These are phyloP conservation scores for Cladophialophora exuberans DNA, from an alignment of 2,329 filamentous ascomycete species.

Conservation along the genomic window DNA sequence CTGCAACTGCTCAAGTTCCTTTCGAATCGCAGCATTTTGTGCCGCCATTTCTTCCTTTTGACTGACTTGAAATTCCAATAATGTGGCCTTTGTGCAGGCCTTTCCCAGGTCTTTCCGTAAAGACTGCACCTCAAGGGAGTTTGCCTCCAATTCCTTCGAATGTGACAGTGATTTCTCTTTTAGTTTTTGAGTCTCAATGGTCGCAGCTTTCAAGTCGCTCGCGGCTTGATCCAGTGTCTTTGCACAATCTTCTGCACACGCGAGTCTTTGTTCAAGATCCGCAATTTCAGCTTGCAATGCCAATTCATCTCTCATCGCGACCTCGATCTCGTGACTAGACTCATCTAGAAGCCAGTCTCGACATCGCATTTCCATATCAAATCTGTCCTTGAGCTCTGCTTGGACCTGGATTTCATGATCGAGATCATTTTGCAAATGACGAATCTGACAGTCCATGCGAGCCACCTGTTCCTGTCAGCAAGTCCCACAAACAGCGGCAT, in stretches of 20 bases:
- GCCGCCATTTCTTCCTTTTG: too few species aligned
- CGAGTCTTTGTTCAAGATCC: slow-evolving; percentile 4
- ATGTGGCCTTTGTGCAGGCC: too few species aligned
- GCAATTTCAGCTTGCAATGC: slow-evolving; percentile 1
- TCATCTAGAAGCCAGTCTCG: slow-evolving; percentile 2
- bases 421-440: slow-evolving; percentile 1
- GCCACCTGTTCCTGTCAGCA: slow-evolving; percentile 10
- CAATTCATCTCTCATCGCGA: background rate
- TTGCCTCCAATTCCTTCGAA: background rate
- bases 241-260: background rate
- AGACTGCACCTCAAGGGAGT: slow-evolving; percentile 1
- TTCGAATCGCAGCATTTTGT: too few species aligned
- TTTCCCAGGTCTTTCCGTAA: too few species aligned
- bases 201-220: background rate
- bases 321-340: background rate
- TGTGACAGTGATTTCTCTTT: slow-evolving; percentile 11
- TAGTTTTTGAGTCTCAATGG: slow-evolving; percentile 5
- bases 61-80: too few species aligned
- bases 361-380: background rate
- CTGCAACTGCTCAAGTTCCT: too few species aligned
- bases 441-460: background rate
- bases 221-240: background rate
- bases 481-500: background rate
- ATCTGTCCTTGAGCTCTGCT: background rate
- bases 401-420: slow-evolving; percentile 1